Conservation (phyloP, 129 eudicot species). For the Deinandra increscens region DNA sequence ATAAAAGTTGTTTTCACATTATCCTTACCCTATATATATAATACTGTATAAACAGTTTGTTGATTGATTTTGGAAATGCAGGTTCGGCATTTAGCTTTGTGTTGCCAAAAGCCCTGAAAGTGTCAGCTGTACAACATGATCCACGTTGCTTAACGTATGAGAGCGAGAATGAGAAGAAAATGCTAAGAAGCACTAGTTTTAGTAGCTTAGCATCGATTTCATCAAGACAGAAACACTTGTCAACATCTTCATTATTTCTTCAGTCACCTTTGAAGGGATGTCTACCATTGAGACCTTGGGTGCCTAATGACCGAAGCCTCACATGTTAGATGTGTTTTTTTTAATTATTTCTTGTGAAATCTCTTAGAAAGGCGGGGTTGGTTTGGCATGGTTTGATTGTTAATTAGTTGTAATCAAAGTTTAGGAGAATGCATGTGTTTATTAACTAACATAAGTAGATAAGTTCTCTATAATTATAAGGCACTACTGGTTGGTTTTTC, state of each 20-base stretch:
- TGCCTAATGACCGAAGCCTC: conserved; percentile 30
- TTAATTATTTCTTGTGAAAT: conserved; percentile 1
- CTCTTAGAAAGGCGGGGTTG: conserved; percentile 25
- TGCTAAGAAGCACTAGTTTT: conserved; percentile 55
- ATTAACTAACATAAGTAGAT: neutral
- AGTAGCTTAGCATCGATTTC: conserved; percentile 72
- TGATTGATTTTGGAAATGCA: conserved; percentile 13
- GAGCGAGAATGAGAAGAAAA: conserved; percentile 44
- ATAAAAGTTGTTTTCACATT: too few species aligned
- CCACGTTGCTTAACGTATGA: conserved; percentile 41
- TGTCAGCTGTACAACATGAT: conserved; percentile 49
- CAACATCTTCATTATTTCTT: conserved; percentile 60
- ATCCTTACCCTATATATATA: too few species aligned
- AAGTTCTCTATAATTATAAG: conserved; percentile 5
- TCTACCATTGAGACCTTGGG: conserved; percentile 41
- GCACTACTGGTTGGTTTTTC: neutral
- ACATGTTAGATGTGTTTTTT: conserved; percentile 18
- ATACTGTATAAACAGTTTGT: neutral
- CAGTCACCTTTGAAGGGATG: conserved; percentile 78
- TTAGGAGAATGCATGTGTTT: conserved; percentile 27
- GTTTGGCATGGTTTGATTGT: conserved; percentile 15
- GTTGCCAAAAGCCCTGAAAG: conserved; percentile 71
- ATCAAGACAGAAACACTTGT: conserved; percentile 64
- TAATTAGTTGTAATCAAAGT: conserved; percentile 31
- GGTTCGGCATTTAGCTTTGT: conserved; percentile 70